phyloP scores from a whole-genome alignment of 1,139 yeast genomes.

The Suhomyces anneliseae region DNA sequence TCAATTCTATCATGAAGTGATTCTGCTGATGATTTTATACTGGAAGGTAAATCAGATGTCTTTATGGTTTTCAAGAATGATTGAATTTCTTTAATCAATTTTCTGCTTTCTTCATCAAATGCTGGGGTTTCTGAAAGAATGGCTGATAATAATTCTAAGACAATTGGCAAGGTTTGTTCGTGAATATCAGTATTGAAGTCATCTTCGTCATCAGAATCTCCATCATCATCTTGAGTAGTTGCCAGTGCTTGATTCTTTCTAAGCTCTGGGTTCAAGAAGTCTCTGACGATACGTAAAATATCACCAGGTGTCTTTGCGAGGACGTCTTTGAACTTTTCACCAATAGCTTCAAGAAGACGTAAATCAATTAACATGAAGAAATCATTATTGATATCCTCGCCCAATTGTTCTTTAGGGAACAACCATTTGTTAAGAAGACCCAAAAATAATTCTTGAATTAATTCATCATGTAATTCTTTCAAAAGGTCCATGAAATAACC shows the following conservation, averaged over 20 bases:
- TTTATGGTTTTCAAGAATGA: conserved; percentile 24
- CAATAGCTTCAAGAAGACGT: conserved; percentile 62
- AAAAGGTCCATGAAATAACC: conserved; percentile 49
- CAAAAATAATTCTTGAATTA: conserved; percentile 52
- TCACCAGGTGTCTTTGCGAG: conserved; percentile 64
- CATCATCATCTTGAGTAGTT: conserved; percentile 17
- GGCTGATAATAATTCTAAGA: conserved; percentile 56
- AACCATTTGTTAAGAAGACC: conserved; percentile 58
- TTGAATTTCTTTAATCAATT: conserved; percentile 28
- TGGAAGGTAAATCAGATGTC: conserved; percentile 3
- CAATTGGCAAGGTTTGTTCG: conserved; percentile 29
- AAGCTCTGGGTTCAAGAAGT: conserved; percentile 32
- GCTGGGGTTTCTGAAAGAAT: conserved; percentile 46
- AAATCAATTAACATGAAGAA: conserved; percentile 59
- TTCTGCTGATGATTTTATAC: conserved; percentile 19
- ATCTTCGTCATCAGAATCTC: conserved; percentile 47
- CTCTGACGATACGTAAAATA: conserved; percentile 55
- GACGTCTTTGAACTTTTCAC: conserved; percentile 59
- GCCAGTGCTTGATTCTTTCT: conserved; percentile 1
- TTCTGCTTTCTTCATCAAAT: conserved; percentile 22
- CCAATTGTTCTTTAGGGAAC: conserved; percentile 21
- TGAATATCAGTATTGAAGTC: conserved; percentile 25
- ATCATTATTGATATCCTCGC: conserved; percentile 10
- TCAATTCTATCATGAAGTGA: conserved; percentile 34
- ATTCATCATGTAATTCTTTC: conserved; percentile 48